Base-by-base conservation (phyloP, 352 stramenopile species). In the Phytopythium delawarense region DNA sequence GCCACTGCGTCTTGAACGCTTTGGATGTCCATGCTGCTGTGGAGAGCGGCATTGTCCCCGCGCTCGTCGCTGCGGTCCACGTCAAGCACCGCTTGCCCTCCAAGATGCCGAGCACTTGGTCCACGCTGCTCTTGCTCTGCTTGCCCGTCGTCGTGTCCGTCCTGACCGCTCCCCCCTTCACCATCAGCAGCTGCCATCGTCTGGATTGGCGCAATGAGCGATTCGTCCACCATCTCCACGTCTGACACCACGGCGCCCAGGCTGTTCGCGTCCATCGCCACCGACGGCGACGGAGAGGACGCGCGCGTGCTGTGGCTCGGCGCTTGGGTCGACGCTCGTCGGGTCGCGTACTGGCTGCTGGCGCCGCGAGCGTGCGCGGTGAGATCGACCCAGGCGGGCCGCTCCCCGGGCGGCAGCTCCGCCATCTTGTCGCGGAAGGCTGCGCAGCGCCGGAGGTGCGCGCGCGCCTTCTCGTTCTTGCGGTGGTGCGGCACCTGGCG, bases 401-500 rank as follows among this genome's bases (percentile, higher is more conserved):
- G 46, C 32, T 37, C 34, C 1, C 54, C 30, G 11, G 39, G 23
- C 21, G 34, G 34, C 39, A 40, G 15, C 12, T n/a, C 13, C 9
- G 39, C 35, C 59, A 57, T 60, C 11, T 59, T 53, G 4, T 20
- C 32, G 32, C 63, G 63, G 58, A 73, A 76, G 20, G 50, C 51
- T 4, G 37, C 42, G 39, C 69, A 74, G 12, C 63, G 62, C 39
- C 66, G 57, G 37, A 76, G 63, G 32, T 74, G 69, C 35, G 65
- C 66, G 49, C 69, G 62, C 30, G 65, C 69, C 42, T 76, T 76
- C 60, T 76, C 69, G 60, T 66, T 76, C 66, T 76, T 76, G 66
- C 64, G 69, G 63, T 76, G 69, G 54, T 76, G 69, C 23, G 65
- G 61, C 42, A 76, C 66, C 2, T n/a, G 7, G 7, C 39, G 35